phyloP scores from a whole-genome alignment of 306 rosid species.

The Lathyrus sativus region DNA sequence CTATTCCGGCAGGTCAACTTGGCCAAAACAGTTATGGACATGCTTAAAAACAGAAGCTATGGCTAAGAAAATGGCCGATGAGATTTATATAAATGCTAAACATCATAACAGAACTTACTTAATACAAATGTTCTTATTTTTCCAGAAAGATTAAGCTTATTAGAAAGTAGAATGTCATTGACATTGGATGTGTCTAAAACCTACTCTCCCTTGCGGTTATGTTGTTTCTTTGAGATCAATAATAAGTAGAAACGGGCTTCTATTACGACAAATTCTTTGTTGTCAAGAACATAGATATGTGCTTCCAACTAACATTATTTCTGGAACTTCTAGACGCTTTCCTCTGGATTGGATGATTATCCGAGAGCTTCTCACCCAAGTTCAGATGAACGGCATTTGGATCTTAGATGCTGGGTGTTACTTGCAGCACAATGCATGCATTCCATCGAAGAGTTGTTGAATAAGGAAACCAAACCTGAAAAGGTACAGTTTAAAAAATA shows the following conservation, averaged over 20 bases:
- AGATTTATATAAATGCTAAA: slow-evolving; percentile 22
- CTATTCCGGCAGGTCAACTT: slow-evolving; percentile 5
- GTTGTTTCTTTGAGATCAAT: slow-evolving; percentile 30
- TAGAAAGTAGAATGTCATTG: slow-evolving; percentile 5
- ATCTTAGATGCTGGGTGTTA: slow-evolving; percentile 95
- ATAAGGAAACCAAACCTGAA: slow-evolving; percentile 51
- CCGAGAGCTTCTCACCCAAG: slow-evolving; percentile 95
- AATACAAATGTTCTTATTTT: slow-evolving; percentile 20
- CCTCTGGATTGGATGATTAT: slow-evolving; percentile 96
- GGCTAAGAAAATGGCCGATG: neutral
- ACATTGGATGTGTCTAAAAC: slow-evolving; percentile 11
- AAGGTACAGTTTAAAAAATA: slow-evolving; percentile 49
- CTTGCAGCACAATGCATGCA: slow-evolving; percentile 87
- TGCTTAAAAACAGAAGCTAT: slow-evolving; percentile 5
- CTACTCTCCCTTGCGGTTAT: slow-evolving; percentile 18
- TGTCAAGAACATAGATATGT: slow-evolving; percentile 16
- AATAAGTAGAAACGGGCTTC: slow-evolving; percentile 3
- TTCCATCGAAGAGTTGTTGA: slow-evolving; percentile 63
- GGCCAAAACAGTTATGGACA: slow-evolving; percentile 20
- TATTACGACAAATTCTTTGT: slow-evolving; percentile 17
- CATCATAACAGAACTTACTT: slow-evolving; percentile 19
- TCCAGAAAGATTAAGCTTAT: slow-evolving; percentile 17
- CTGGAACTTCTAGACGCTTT: slow-evolving; percentile 62
- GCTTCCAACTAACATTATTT: slow-evolving; percentile 37
- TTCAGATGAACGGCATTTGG: slow-evolving; percentile 83